A percentile compares a stretch with the other conserved stretches of the same genome.
These are phyloP conservation scores for Eucalyptus sp. DNA, from an alignment of 345 rosid species.

Conservation along the genomic window DNA sequence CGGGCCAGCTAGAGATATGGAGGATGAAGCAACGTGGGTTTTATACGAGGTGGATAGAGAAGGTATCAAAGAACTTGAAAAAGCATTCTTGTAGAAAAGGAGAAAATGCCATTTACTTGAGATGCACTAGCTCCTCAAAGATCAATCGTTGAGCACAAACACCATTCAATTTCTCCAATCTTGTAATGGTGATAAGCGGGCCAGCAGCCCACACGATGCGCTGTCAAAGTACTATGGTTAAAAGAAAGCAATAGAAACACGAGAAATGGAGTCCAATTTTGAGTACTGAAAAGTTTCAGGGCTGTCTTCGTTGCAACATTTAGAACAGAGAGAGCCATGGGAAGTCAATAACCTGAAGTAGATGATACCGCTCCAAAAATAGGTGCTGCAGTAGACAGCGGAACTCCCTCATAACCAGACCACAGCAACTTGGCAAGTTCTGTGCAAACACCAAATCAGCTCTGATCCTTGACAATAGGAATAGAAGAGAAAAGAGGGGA, in stretches of 20 bases:
- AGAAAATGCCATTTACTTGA: not conserved
- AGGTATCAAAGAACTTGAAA: not conserved
- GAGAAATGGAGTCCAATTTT: not conserved
- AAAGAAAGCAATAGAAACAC: not conserved
- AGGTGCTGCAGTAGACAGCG: not conserved
- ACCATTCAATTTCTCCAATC: not conserved
- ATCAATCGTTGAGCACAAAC: not conserved
- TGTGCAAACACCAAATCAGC: not conserved
- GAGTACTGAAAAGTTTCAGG: not conserved
- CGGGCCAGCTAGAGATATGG: not conserved
- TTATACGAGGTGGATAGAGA: not conserved
- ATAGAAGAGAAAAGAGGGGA: not conserved
- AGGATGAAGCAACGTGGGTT: not conserved
- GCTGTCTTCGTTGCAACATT: not conserved
- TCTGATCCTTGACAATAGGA: not conserved
- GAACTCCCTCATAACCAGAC: not conserved
- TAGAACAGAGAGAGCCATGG: not conserved
- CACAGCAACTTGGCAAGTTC: not conserved
- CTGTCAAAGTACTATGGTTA: not conserved
- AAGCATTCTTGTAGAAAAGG: not conserved
- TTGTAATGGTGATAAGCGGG: not conserved
- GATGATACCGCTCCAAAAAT: not conserved
- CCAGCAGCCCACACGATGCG: not conserved
- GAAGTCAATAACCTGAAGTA: not conserved
- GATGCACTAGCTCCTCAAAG: not conserved